Percentiles rank a stretch among this genome's conserved stretches.
Conservation (phyloP, 2,329 filamentous ascomycete genomes). For the Pyrenochaeta sp. region DNA sequence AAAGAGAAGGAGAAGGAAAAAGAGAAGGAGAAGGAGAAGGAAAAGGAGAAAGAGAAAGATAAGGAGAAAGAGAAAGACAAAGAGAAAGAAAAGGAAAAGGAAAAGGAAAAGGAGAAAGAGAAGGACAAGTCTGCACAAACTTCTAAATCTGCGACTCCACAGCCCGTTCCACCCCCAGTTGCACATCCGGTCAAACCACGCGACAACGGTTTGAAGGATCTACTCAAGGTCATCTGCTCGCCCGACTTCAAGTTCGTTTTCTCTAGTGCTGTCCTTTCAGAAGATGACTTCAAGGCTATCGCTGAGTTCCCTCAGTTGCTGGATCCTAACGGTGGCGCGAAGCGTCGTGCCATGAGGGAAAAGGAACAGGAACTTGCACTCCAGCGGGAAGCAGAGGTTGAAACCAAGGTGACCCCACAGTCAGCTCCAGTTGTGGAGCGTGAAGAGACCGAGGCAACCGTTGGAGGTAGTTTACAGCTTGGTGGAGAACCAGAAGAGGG, state of each 20-base stretch:
- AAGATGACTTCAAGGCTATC: conserved; percentile 61
- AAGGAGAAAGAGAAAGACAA: conserved; percentile 34
- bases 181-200: conserved; percentile 26
- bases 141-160: conserved; percentile 39
- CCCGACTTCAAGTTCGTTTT: conserved; percentile 64
- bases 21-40: not conserved
- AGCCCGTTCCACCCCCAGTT: conserved; percentile 16
- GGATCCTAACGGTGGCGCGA: conserved; percentile 81
- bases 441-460: conserved; percentile 76
- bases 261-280: conserved; percentile 50
- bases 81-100: conserved; percentile 40
- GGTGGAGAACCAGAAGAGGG: conserved; percentile 92
- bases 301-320: conserved; percentile 78
- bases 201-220: conserved; percentile 41
- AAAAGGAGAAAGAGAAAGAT: conserved; percentile 20
- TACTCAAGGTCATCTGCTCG: conserved; percentile 52
- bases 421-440: conserved; percentile 50
- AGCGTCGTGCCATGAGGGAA: conserved; percentile 75
- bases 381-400: conserved; percentile 61
- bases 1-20: conserved; percentile 33
- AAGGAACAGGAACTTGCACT: conserved; percentile 67
- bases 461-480: conserved; percentile 80
- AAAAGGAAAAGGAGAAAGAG: conserved; percentile 29
- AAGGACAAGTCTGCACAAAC: conserved; percentile 37
- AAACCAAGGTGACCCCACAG: conserved; percentile 60